phyloP scores from a whole-genome alignment of 208 protist species.

The Polymyxa betae region DNA sequence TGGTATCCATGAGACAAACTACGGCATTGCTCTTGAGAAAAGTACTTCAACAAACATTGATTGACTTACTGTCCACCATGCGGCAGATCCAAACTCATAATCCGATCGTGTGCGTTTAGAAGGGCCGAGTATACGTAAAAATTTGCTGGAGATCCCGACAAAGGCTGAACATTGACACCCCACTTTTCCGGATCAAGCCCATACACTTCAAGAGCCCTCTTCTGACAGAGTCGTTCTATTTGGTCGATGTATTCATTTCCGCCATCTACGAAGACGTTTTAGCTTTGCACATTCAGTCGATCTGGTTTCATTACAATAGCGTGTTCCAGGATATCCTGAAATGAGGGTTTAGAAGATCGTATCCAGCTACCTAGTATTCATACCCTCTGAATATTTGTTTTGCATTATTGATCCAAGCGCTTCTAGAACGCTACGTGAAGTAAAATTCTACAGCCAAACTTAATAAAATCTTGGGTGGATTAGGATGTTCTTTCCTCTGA shows the following conservation, averaged over 20 bases:
- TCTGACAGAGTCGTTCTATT: conserved; percentile 81
- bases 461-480: neutral
- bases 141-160: conserved; percentile 96
- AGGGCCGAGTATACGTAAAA: conserved; percentile 94
- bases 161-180: conserved; percentile 99
- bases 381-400: conserved; percentile 98
- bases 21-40: neutral
- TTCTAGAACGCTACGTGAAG: conserved; percentile 93
- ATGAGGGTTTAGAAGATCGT: neutral
- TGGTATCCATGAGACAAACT: conserved; percentile 96
- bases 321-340: conserved; percentile 82
- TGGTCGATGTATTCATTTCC: conserved; percentile 96
- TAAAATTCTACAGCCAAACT: conserved; percentile 86
- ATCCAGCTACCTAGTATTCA: neutral
- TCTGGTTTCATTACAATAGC: conserved; percentile 62
- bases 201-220: conserved; percentile 90
- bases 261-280: conserved; percentile 77
- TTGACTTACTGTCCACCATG: conserved; percentile 78
- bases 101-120: conserved; percentile 91
- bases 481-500: conserved; percentile 71
- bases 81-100: conserved; percentile 90
- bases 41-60: neutral
- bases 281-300: neutral
- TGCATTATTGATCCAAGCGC: conserved; percentile 94
- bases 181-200: conserved; percentile 87